phyloP scores from a whole-genome alignment of 139 green algal species.

The Picochlorum sp. region DNA sequence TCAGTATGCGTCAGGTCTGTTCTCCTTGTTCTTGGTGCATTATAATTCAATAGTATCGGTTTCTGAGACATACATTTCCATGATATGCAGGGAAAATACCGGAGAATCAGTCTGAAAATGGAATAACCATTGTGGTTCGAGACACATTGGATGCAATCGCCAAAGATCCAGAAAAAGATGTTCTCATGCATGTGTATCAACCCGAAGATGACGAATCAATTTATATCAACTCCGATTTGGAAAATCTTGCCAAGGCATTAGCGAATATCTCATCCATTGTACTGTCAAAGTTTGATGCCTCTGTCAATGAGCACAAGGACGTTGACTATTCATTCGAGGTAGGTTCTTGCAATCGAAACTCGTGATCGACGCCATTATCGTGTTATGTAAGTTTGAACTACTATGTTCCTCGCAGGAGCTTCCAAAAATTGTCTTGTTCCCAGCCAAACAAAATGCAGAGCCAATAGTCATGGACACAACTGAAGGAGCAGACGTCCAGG shows the following conservation, averaged over 20 bases:
- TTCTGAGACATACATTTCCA: background rate
- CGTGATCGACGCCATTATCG: background rate
- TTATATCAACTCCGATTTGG: conserved; percentile 39
- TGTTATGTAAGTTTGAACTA: background rate
- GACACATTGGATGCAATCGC: conserved; percentile 27
- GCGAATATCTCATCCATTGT: conserved; percentile 35
- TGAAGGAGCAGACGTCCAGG: background rate
- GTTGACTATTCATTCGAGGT: background rate
- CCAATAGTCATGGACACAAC: conserved; percentile 2
- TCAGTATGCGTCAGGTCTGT: conserved; percentile 8
- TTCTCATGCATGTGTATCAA: conserved; percentile 56
- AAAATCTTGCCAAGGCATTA: conserved; percentile 40
- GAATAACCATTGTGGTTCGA: conserved; percentile 22
- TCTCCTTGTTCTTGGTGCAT: background rate
- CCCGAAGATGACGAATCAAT: conserved; percentile 61
- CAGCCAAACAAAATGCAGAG: conserved; percentile 17
- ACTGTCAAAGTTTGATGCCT: conserved; percentile 59
- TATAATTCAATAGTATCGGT: no score
- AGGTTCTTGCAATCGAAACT: background rate
- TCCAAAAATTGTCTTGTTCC: conserved; percentile 33
- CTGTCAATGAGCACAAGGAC: conserved; percentile 43
- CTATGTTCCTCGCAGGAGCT: conserved; percentile 15
- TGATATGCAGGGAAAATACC: conserved; percentile 13
- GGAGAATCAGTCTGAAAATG: conserved; percentile 18
- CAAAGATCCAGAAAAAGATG: conserved; percentile 27